Base-by-base conservation (phyloP, 2,329 filamentous ascomycete genomes). In the Beauveria caledonica region DNA sequence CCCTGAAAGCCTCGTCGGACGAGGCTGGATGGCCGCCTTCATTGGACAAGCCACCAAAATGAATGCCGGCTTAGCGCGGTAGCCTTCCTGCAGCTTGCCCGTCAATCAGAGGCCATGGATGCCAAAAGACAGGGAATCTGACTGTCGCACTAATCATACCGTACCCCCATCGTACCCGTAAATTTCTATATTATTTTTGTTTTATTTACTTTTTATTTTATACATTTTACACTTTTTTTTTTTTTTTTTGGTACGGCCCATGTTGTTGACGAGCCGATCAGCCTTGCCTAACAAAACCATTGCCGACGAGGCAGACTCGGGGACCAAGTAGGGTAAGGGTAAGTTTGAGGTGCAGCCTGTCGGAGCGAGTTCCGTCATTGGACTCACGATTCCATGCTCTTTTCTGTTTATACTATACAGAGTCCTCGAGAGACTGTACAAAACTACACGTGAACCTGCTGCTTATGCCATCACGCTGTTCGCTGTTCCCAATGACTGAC, bases 41-140 rank as follows among this genome's bases (percentile, higher is more conserved):
- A 59, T 59, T 59, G 57, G 57, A 25, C 48, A 45, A 17, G 57
- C 39, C 39, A 52, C 57, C 48, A 45, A 51, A 52, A 59, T 52
- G 57, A 59, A 17, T 52, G 48, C 39, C 57, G 57, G 25, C 25
- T 9, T 59, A 51, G 48, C 46, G 57, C 39, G 36, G 39, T 42
- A 59, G 57, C 57, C 57, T 59, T 59, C 48, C 57, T 59, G 48
- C 48, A 45, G n/a, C 39, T 21, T 19, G 6, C 21, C 39, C 48
- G 46, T 52, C 56, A 52, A 52, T 52, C 15, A 19, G 19, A 50
- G 15, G 48, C 25, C 23, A 25, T 58, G 56, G 27, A 44, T 52
- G 56, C 46, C 48, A 23, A 27, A 19, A 23, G 21, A 42, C 46
- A 9, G 33, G 29, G 33, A 42, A 42, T 29, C 25, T 58, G 9